Evolutionary conservation across 306 rosid genomes (phyloP), one percentile per base, ranked within the genome.

Genomic region (Quercus alba): DNA sequence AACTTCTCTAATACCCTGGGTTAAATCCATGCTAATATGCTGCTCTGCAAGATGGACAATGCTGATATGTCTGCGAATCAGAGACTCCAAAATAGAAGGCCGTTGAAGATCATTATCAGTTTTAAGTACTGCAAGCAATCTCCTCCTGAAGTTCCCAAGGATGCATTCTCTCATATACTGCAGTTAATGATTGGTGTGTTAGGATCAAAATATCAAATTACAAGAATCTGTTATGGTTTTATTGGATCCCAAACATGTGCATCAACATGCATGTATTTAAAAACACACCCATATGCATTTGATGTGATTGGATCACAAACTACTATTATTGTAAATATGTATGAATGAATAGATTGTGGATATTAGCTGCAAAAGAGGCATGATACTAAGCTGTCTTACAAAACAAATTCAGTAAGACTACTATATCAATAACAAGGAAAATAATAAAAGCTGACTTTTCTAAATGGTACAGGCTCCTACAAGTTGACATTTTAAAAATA

Each of bases 131-230:
- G 97, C 90, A 77, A 95, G 98, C 85, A 93, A 76, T 89, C 99
- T 93, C 87, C 99, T 91, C 90, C 97, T 91, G 87, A 95, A 92
- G 92, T 95, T 95, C 76, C 94, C 94, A 80, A 95, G 91, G 86
- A 95, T 90, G 93, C 99, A 93, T 82, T 95, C 99, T 88, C 98
- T 93, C 99, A 95, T 95, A 88, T 91, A 95, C 99, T 95, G 99
- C 92, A 82, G 79, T 85, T 75, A 73, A 73, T 77, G 73, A 72
- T 57, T 69, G 59, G 73, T 25, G 72, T 30, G 80, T 85, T 81
- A 84, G 20, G 78, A 35, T 35, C 41, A 35, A 35, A 35, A 35
- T 35, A 82, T 78, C 31, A 64, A 64, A 70, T 52, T 30, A 59
- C 68, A 38, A 68, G 72, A 28, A 78, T 26, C 15, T 4, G 54